Evolutionary conservation across 345 rosid genomes (phyloP).

Genomic region (Salix koriyanagi): DNA sequence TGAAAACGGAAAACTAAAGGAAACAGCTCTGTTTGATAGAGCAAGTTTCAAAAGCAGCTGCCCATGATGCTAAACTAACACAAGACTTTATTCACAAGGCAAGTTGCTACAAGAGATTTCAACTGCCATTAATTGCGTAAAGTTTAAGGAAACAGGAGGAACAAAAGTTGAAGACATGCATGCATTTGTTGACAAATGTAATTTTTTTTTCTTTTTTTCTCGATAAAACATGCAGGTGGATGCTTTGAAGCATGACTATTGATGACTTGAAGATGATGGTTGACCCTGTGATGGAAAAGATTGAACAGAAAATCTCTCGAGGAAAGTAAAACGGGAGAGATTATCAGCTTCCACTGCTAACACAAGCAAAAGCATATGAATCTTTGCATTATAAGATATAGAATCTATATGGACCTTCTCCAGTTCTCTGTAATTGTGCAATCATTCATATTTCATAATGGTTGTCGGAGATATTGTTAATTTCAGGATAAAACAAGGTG

Average conservation of each 20-base stretch:
- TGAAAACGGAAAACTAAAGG: constrained; percentile 45
- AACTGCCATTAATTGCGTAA: background rate
- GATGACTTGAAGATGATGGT: constrained; percentile 52
- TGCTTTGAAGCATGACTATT: constrained; percentile 44
- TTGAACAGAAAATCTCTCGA: constrained; percentile 20
- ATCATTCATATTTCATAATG: background rate
- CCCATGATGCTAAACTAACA: constrained; percentile 54
- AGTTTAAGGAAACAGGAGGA: background rate
- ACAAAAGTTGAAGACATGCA: background rate
- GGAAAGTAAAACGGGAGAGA: constrained; percentile 7
- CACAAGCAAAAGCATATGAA: background rate
- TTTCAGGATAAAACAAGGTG: background rate
- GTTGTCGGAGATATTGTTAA: background rate
- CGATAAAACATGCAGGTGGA: constrained; percentile 37
- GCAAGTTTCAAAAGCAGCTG: constrained; percentile 51
- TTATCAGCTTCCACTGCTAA: background rate
- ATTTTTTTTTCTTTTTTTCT: background rate
- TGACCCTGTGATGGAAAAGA: constrained; percentile 43
- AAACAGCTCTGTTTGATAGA: constrained; percentile 50
- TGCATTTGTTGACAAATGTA: background rate
- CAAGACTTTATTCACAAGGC: constrained; percentile 57
- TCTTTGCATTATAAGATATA: background rate
- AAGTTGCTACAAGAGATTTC: background rate
- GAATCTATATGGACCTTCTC: background rate
- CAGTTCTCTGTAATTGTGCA: background rate